Evolutionary conservation across 768 basidiomycete genomes (phyloP).

Genomic region (Chalciporus chontae): DNA sequence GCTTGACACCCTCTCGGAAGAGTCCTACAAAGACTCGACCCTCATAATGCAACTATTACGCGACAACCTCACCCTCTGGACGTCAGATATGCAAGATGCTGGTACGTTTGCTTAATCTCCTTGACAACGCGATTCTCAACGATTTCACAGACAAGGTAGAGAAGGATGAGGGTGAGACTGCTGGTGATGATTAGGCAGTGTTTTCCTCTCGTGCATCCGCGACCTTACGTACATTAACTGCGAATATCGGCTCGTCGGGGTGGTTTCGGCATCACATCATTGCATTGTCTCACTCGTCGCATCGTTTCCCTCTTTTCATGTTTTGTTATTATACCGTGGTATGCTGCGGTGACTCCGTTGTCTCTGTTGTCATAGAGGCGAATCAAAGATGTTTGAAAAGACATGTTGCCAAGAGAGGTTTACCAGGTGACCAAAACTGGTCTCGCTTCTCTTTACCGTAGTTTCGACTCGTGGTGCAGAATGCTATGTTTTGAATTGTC

Average conservation of each 20-base stretch:
- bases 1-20: slow-evolving; percentile 97
- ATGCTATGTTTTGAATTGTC: not conserved
- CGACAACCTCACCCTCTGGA: slow-evolving; percentile 98
- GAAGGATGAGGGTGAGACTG: slow-evolving; percentile 66
- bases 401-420: not conserved
- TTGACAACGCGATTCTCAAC: slow-evolving; percentile 5
- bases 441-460: too few relatives aligned
- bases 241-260: slow-evolving; percentile 9
- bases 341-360: slow-evolving; percentile 29
- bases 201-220: slow-evolving; percentile 15
- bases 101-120: slow-evolving; percentile 42
- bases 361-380: slow-evolving; percentile 31
- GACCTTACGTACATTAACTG: slow-evolving; percentile 12
- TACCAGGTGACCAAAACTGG: too few relatives aligned
- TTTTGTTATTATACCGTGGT: slow-evolving; percentile 36
- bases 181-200: slow-evolving; percentile 59
- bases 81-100: slow-evolving; percentile 94
- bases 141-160: slow-evolving; percentile 62
- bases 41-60: slow-evolving; percentile 95
- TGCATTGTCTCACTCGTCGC: slow-evolving; percentile 31
- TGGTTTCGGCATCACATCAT: slow-evolving; percentile 26
- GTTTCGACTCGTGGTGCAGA: too few relatives aligned
- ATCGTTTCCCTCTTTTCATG: slow-evolving; percentile 27
- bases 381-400: slow-evolving; percentile 33
- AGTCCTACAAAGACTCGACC: slow-evolving; percentile 99